Evolutionary conservation across 441 rosid genomes (phyloP), one percentile per base, ranked within the genome.

Genomic region (Corymbia calophylla): DNA sequence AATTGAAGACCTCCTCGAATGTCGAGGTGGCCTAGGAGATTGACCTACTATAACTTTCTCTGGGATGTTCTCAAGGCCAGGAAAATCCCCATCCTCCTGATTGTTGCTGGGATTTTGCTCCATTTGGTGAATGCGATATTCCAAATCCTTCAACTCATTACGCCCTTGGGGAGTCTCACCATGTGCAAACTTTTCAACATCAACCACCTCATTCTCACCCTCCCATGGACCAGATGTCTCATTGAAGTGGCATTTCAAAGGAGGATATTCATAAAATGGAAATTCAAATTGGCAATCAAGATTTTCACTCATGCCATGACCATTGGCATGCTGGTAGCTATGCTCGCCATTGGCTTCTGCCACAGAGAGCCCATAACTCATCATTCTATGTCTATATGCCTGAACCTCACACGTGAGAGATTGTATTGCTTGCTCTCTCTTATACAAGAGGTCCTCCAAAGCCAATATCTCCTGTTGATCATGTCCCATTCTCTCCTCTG

Each of bases 21-120:
- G 98, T 88, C 93, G 95, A 56, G 93, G 89, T 87, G 87, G 89
- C 92, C 94, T 93, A 82, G 99, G 99, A 92, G 99, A 95, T 44
- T 94, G 95, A 88, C 96, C 99, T 88, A 95, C 96, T 62, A 96
- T 91, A 88, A 95, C 95, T 93, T 97, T 98, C 95, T 98, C 99
- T 13, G 91, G 47, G 87, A 93, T 92, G 92, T 88, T 93, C 91
- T 93, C 94, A 89, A 90, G 88, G 44, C 93, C 94, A 80, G 94
- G 90, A 88, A 90, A 91, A 88, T 95, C 96, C 88, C 93, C 94
- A 89, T 93, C 94, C 86, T 92, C 39, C 35, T 91, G 96, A 93
- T 89, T 88, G 89, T 90, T 89, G 90, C 94, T 94, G 54, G 97
- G 95, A 91, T 86, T 93, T 88, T 92, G 94, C 96, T 98, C 99